Percentiles rank a stretch among this genome's conserved stretches.
Conservation (phyloP, 169 alveolate genomes). For the Eimeria praecox region DNA sequence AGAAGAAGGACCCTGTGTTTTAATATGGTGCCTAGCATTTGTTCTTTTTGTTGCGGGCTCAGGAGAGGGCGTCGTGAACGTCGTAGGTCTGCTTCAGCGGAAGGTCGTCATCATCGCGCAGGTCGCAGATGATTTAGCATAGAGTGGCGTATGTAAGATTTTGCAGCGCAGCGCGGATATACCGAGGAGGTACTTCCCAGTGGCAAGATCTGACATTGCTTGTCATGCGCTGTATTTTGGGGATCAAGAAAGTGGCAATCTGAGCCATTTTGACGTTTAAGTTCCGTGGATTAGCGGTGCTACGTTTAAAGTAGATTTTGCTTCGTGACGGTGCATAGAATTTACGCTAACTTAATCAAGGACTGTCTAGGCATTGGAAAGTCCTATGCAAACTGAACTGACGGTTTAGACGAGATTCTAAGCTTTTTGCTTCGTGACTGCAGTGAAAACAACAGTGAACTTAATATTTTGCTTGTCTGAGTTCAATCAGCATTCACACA, state of each 20-base stretch:
- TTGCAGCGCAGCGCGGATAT: conserved; percentile 43
- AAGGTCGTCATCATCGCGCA: conserved; percentile 77
- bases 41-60: background rate
- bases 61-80: conserved; percentile 77
- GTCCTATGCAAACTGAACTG: conserved; percentile 21
- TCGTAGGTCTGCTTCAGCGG: conserved; percentile 75
- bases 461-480: conserved; percentile 27
- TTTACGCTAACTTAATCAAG: background rate
- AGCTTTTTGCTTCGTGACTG: conserved; percentile 25
- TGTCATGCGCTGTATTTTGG: conserved; percentile 49
- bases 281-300: conserved; percentile 49
- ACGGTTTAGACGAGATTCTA: background rate
- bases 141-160: background rate
- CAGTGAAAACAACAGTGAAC: conserved; percentile 50
- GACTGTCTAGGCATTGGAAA: conserved; percentile 21
- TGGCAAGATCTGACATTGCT: conserved; percentile 15
- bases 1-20: background rate
- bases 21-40: background rate
- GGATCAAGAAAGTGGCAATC: conserved; percentile 38
- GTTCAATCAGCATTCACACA: conserved; percentile 7
- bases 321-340: conserved; percentile 13
- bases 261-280: conserved; percentile 42
- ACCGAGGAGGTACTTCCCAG: background rate
- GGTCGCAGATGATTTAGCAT: conserved; percentile 73
- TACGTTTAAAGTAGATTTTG: conserved; percentile 55